Conservation (phyloP, 2,329 filamentous ascomycete genomes). For the Furcasterigmium sp. region DNA sequence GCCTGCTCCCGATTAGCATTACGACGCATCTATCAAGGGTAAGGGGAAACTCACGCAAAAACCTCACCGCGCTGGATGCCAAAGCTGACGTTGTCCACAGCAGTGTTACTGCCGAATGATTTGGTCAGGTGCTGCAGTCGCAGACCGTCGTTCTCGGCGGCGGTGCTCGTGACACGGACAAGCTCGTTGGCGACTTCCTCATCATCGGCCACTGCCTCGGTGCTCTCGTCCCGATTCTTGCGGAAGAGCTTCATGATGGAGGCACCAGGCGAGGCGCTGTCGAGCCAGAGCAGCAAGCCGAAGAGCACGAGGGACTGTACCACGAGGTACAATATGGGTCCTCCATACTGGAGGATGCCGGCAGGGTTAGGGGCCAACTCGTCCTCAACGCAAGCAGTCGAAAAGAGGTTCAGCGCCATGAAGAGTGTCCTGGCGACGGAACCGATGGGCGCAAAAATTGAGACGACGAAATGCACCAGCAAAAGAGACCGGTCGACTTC, state of each 20-base stretch:
- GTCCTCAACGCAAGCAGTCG: slow-evolving; percentile 64
- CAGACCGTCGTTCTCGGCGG: slow-evolving; percentile 45
- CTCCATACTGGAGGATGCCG: slow-evolving; percentile 70
- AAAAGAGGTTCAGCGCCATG: slow-evolving; percentile 77
- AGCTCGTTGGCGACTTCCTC: slow-evolving; percentile 63
- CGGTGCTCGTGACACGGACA: slow-evolving; percentile 44
- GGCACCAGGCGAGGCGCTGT: slow-evolving; percentile 64
- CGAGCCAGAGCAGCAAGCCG: slow-evolving; percentile 69
- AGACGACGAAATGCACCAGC: slow-evolving; percentile 70
- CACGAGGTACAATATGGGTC: slow-evolving; percentile 77
- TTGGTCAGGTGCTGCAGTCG: slow-evolving; percentile 79
- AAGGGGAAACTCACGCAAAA: slow-evolving; percentile 55
- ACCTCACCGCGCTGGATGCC: slow-evolving; percentile 80
- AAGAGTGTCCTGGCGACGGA: slow-evolving; percentile 72
- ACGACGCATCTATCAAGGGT: too few relatives aligned
- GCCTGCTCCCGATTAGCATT: neutral
- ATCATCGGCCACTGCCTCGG: slow-evolving; percentile 30
- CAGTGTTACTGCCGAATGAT: slow-evolving; percentile 67
- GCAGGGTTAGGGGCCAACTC: slow-evolving; percentile 63
- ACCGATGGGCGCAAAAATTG: slow-evolving; percentile 69
- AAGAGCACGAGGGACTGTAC: slow-evolving; percentile 70
- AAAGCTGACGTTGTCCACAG: slow-evolving; percentile 86
- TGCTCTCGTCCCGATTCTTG: slow-evolving; percentile 11
- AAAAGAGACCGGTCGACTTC: slow-evolving; percentile 42
- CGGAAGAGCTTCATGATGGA: slow-evolving; percentile 25